Evolutionary conservation across 441 rosid genomes (phyloP).

Genomic region (Brassica balearica): DNA sequence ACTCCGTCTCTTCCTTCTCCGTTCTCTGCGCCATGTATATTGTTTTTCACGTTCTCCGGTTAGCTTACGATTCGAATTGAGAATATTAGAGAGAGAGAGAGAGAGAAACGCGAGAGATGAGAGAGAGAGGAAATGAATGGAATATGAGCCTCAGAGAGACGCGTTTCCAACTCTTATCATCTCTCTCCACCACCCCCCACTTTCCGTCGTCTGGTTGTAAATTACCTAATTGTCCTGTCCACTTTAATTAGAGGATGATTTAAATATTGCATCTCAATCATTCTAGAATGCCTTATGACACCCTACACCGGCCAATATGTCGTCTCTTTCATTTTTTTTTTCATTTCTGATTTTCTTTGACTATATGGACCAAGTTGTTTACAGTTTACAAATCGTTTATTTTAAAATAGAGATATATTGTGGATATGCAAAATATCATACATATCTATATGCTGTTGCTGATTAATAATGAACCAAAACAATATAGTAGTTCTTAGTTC

Average conservation of each 20-base stretch:
- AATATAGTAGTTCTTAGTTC: too few relatives aligned
- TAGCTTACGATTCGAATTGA: not conserved
- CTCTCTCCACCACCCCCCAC: constrained; percentile 36
- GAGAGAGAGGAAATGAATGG: not conserved
- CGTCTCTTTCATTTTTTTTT: constrained; percentile 23
- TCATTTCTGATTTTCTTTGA: not conserved
- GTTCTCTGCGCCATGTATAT: constrained; percentile 78
- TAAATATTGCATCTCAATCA: constrained; percentile 18
- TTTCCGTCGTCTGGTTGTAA: not conserved
- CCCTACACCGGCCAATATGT: constrained; percentile 27
- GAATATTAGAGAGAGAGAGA: not conserved
- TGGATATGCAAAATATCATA: too few relatives aligned
- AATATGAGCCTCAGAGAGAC: constrained; percentile 85
- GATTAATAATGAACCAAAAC: too few relatives aligned
- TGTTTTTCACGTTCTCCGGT: constrained; percentile 14
- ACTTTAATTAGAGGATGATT: constrained; percentile 41
- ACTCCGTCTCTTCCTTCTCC: constrained; percentile 95
- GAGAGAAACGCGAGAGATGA: not conserved
- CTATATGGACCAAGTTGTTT: constrained; percentile 32
- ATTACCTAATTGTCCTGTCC: constrained; percentile 53
- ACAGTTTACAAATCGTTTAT: not conserved
- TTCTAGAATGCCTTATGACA: constrained; percentile 41
- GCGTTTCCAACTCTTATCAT: constrained; percentile 72
- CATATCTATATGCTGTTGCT: too few relatives aligned
- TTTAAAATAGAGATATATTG: not conserved